These are phyloP conservation scores for Aquilaria sinensis DNA, from an alignment of 345 rosid genomes.

Conservation along the genomic window DNA sequence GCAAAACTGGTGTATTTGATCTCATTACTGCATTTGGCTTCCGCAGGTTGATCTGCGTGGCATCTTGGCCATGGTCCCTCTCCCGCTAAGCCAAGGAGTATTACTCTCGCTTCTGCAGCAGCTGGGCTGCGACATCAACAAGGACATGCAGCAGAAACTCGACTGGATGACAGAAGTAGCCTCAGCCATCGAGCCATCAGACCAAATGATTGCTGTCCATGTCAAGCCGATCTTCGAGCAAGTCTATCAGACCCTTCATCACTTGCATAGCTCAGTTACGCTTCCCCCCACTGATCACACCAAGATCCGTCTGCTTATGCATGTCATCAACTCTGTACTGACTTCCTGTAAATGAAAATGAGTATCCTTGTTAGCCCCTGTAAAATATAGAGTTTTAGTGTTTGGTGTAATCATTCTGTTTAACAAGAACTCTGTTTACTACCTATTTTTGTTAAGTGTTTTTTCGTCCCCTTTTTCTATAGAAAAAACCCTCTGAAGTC, in stretches of 20 bases:
- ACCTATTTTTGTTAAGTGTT: too few species aligned
- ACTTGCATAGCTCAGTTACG: slow-evolving; percentile 41
- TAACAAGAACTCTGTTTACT: too few species aligned
- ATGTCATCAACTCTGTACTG: slow-evolving; percentile 64
- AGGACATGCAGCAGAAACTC: slow-evolving; percentile 53
- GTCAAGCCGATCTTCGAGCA: slow-evolving; percentile 70
- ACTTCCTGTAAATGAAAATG: slow-evolving; percentile 45
- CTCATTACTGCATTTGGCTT: not conserved
- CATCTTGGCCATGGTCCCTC: slow-evolving; percentile 45
- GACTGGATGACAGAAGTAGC: slow-evolving; percentile 85
- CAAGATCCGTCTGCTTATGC: slow-evolving; percentile 56
- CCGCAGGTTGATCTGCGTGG: slow-evolving; percentile 63
- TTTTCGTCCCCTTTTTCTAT: too few species aligned
- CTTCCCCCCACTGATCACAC: slow-evolving; percentile 34
- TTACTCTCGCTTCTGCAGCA: slow-evolving; percentile 82
- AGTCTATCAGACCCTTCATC: slow-evolving; percentile 58
- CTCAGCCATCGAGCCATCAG: slow-evolving; percentile 62
- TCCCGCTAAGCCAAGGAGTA: slow-evolving; percentile 86
- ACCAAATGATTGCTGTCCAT: slow-evolving; percentile 54
- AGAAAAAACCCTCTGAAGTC: too few species aligned
- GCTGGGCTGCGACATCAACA: slow-evolving; percentile 65
- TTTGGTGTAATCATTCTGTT: too few species aligned
- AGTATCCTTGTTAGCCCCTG: not conserved
- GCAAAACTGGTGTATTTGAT: not conserved
- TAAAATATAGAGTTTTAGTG: too few species aligned